Base-by-base conservation (phyloP, 495 filamentous ascomycete species). In the Penicillium argentinense region DNA sequence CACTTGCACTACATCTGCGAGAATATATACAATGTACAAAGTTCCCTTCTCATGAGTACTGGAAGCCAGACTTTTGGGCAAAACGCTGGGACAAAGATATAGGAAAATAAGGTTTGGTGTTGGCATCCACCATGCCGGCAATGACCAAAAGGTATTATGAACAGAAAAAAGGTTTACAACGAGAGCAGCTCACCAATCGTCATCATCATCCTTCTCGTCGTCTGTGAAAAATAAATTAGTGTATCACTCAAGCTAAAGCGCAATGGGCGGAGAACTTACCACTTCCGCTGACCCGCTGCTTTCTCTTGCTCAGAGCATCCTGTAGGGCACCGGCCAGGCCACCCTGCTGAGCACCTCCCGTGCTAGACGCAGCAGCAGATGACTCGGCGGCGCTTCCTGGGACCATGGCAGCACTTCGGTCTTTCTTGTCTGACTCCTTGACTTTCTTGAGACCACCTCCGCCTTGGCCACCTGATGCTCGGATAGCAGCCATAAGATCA, bases 221-320 rank as follows among this genome's bases (percentile, higher is more conserved):
- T 91, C 84, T 88, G 45, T 45, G 12, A 46, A 68, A 23, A 42
- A 68, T 49, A 49, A n/a, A 60, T 66, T 49, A 63, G 60, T 18
- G 44, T 34, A 24, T 27, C 16, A 30, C 12, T 4, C 25, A 43
- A 8, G 4, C 13, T 18, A 30, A 28, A n/a, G 5, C 9, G 28
- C 9, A 12, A 30, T 30, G 12, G 12, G 13, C 6, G 17, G 29
- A 26, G 36, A 39, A 85, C 89, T 80, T 85, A 97, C 91, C 91
- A 73, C 88, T 93, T 60, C 83, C 79, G 63, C 87, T 85, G 60
- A 95, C 91, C 75, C 91, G 92, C 69, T 86, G 79, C 72, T 95
- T 95, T 69, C 91, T 74, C 70, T 88, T 81, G 51, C 80, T 79
- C 49, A 92, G 68, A 34, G 86, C 88, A 43, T 81, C 82, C 47